Base-by-base conservation (phyloP, 768 basidiomycete species). In the Pleurotus pulmonarius region DNA sequence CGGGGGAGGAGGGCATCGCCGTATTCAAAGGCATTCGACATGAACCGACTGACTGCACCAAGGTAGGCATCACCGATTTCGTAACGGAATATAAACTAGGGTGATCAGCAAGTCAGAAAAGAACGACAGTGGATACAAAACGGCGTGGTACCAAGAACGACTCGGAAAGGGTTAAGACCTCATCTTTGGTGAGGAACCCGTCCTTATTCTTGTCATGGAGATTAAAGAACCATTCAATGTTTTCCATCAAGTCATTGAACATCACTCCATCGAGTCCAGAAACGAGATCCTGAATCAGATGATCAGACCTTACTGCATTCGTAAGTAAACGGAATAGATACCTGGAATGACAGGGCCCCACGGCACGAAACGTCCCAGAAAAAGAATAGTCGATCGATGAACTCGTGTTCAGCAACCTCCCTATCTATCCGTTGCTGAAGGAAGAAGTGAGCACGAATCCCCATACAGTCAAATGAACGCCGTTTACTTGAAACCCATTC, bases 211-310 rank as follows among this genome's bases (percentile, higher is more conserved):
- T 95, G 72, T 95, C 94, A 59, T 96, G 92, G 48, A 98, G 69
- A 63, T 88, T 90, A 73, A 98, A 98, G 74, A 98, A 96, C 96
- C 96, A 99, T 69, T 97, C 92, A 64, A 98, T 96, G 62, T 92
- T 96, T 56, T 94, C 92, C 97, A 98, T 98, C 61, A 99, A 73
- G 69, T 98, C 97, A 60, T 92, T 95, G 73, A 92, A 90, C 83
- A 98, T 91, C 45, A 97, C 90, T 2, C 88, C 88, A 62, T 97
- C 88, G 48, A 98, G 75, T 1, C 97, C 96, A 25, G 76, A 80
- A 8, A 98, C 87, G 11, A 98, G 75, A 67, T 98, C 94, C 91
- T 98, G 65, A 15, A 57, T 13, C 44, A 25, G 15, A 16, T 37
- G 22, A 58, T 22, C 48, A 44, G 55, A 51, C 22, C 41, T 16